phyloP scores from a whole-genome alignment of 805 yeast genomes.

The Metahyphopichia silvanorum region DNA sequence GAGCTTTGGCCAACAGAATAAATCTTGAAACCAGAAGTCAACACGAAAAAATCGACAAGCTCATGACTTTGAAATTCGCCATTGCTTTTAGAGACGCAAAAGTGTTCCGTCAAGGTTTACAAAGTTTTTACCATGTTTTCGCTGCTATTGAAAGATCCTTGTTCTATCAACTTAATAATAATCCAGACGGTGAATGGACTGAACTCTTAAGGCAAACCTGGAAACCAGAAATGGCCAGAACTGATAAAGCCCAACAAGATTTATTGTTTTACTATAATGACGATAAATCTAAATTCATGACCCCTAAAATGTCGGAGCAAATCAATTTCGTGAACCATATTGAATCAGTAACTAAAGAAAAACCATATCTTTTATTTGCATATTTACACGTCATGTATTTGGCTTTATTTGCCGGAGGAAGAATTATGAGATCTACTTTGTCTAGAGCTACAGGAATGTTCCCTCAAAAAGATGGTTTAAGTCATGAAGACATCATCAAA shows the following conservation, averaged over 20 bases:
- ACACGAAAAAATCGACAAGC: slow-evolving; percentile 68
- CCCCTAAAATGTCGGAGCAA: slow-evolving; percentile 60
- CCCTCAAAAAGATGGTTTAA: slow-evolving; percentile 67
- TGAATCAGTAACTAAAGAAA: slow-evolving; percentile 46
- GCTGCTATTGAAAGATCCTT: slow-evolving; percentile 57
- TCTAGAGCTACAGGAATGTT: slow-evolving; percentile 67
- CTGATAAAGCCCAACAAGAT: slow-evolving; percentile 55
- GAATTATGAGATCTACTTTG: slow-evolving; percentile 64
- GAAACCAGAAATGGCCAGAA: slow-evolving; percentile 69
- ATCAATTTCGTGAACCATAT: slow-evolving; percentile 63
- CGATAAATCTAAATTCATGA: slow-evolving; percentile 50
- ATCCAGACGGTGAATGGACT: slow-evolving; percentile 28
- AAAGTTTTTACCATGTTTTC: slow-evolving; percentile 68
- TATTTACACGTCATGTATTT: slow-evolving; percentile 83
- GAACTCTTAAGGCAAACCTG: slow-evolving; percentile 57
- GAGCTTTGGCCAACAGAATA: slow-evolving; percentile 81
- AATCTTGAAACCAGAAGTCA: slow-evolving; percentile 61
- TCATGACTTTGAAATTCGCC: slow-evolving; percentile 67
- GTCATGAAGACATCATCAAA: slow-evolving; percentile 58
- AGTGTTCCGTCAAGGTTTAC: slow-evolving; percentile 78
- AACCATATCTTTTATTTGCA: slow-evolving; percentile 72
- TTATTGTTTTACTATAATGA: slow-evolving; percentile 64
- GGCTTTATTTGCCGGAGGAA: slow-evolving; percentile 86
- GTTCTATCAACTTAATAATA: slow-evolving; percentile 40
- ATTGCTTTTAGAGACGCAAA: slow-evolving; percentile 72